phyloP scores from a whole-genome alignment of 768 basidiomycete species.

The Lentinula guzmanii region DNA sequence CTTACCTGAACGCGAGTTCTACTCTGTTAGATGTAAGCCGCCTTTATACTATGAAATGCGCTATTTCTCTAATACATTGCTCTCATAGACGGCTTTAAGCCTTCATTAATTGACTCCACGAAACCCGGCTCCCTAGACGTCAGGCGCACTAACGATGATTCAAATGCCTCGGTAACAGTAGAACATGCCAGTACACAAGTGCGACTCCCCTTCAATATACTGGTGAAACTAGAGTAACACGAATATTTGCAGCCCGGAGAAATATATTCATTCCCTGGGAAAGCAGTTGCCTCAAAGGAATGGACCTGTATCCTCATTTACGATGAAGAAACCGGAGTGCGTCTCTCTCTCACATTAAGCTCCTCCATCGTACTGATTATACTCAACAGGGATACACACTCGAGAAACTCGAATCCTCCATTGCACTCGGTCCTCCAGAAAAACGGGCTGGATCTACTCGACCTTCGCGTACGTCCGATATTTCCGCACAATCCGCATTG shows the following conservation, averaged over 20 bases:
- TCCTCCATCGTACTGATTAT: not conserved
- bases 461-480: conserved; percentile 22
- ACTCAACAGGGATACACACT: conserved; percentile 55
- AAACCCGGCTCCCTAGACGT: conserved; percentile 65
- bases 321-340: conserved; percentile 67
- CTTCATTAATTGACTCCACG: conserved; percentile 59
- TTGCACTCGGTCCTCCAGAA: conserved; percentile 34
- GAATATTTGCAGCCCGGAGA: conserved; percentile 37
- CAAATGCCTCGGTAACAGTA: conserved; percentile 37
- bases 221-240: conserved; percentile 2
- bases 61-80: not conserved
- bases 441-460: conserved; percentile 21
- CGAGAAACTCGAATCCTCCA: conserved; percentile 68
- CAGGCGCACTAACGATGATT: conserved; percentile 44
- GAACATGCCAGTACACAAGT: conserved; percentile 69
- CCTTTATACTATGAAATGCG: not conserved
- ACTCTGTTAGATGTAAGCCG: conserved; percentile 67
- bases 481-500: not conserved
- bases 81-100: conserved; percentile 66
- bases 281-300: conserved; percentile 56
- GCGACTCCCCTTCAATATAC: conserved; percentile 11
- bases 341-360: conserved; percentile 15
- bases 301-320: conserved; percentile 76
- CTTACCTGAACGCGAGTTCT: conserved; percentile 63
- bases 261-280: conserved; percentile 49